Conservation (phyloP, 176 grass and related monocot genomes). For the Zea mays region Zm-B73-REFERENCE-NAM-5.0 NC_050101.1:138981501-138982000, state of each 20-base stretch:
- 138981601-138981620: not conserved
- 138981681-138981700: not conserved
- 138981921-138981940: conserved; percentile 1
- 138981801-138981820: not conserved
- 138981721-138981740: not conserved
- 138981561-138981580: conserved; percentile 9
- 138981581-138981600: conserved; percentile 17
- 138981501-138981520: conserved; percentile 93
- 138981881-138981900: not conserved
- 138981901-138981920: not conserved
- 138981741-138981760: not conserved
- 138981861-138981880: not conserved
- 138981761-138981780: not conserved
- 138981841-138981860: not conserved
- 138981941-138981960: conserved; percentile 12
- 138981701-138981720: not conserved
- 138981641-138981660: not conserved
- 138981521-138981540: conserved; percentile 80
- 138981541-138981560: conserved; percentile 50
- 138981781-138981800: not conserved
- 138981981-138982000: not conserved
- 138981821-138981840: not conserved
- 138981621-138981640: conserved; percentile 23
- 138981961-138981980: conserved; percentile 14
- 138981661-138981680: conserved; percentile 2